Conservation (phyloP, 495 filamentous ascomycete species). For the Lepraria neglecta region DNA sequence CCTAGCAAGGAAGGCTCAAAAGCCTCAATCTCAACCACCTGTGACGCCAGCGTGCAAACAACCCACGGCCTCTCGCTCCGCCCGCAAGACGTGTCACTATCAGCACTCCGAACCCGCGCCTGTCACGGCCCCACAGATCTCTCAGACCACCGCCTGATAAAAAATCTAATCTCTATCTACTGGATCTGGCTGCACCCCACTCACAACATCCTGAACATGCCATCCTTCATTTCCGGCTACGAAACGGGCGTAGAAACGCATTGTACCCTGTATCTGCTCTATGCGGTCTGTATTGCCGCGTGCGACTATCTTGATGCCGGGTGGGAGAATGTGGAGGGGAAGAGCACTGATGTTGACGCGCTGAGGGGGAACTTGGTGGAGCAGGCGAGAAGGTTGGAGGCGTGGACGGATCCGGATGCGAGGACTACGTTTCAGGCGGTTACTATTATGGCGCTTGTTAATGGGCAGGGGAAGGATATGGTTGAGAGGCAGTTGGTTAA, state of each 20-base stretch:
- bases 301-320: conserved; percentile 7
- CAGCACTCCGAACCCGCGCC: not conserved
- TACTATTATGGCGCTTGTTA: not conserved
- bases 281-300: conserved; percentile 7
- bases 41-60: not conserved
- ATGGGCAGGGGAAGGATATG: no score
- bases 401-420: not conserved
- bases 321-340: conserved; percentile 8
- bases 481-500: no score
- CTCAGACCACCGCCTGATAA: conserved; percentile 5
- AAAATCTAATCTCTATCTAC: conserved; percentile 12
- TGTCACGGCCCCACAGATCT: not conserved
- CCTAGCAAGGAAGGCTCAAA: not conserved
- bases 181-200: conserved; percentile 14
- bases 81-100: no score
- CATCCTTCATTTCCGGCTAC: conserved; percentile 1
- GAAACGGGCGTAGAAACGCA: not conserved
- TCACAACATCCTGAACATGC: conserved; percentile 11
- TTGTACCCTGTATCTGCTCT: conserved; percentile 1
- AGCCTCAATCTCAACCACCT: not conserved
- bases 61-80: no score
- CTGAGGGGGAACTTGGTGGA: not conserved
- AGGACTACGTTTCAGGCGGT: not conserved
- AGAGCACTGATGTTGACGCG: not conserved
- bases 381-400: not conserved